Evolutionary conservation across 2,329 filamentous ascomycete genomes (phyloP).

Genomic region (Coniella lustricola): DNA sequence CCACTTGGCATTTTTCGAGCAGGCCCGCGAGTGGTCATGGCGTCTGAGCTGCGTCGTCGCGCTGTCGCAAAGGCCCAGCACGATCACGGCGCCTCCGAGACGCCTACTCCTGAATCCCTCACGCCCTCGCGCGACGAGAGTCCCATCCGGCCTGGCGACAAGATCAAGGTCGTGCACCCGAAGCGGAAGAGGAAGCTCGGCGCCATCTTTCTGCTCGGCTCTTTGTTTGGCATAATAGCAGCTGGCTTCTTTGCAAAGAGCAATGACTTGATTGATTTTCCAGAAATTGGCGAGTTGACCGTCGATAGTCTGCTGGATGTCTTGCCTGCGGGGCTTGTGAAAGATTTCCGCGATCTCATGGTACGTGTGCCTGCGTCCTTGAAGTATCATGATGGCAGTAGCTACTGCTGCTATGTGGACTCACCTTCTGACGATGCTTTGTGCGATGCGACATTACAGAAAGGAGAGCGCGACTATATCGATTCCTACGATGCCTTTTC

Average conservation of each 20-base stretch:
- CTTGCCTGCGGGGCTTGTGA: slow-evolving; percentile 76
- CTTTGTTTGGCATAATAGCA: slow-evolving; percentile 80
- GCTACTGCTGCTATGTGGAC: not conserved
- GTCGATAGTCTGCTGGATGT: slow-evolving; percentile 83
- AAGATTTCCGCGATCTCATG: slow-evolving; percentile 78
- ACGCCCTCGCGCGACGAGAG: slow-evolving; percentile 27
- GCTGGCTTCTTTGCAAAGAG: slow-evolving; percentile 85
- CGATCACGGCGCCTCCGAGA: slow-evolving; percentile 24
- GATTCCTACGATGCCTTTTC: slow-evolving; percentile 92
- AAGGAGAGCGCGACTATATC: slow-evolving; percentile 73
- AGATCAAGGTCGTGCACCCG: slow-evolving; percentile 40
- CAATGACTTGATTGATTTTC: slow-evolving; percentile 82
- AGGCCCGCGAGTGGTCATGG: slow-evolving; percentile 10
- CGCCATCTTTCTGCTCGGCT: slow-evolving; percentile 80
- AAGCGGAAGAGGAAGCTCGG: slow-evolving; percentile 67
- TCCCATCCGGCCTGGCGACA: slow-evolving; percentile 27
- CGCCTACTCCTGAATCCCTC: slow-evolving; percentile 16
- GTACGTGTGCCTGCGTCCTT: slow-evolving; percentile 40
- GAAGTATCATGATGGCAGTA: not conserved
- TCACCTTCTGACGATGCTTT: slow-evolving; percentile 13
- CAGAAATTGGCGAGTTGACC: slow-evolving; percentile 63
- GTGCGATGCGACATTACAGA: slow-evolving; percentile 36
- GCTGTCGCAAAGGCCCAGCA: slow-evolving; percentile 15
- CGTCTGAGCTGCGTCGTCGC: slow-evolving; percentile 15
- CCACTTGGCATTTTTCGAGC: not conserved